Evolutionary conservation across 345 rosid species (phyloP), one percentile per base, ranked within the genome.

Genomic region (Durio zibethinus): DNA sequence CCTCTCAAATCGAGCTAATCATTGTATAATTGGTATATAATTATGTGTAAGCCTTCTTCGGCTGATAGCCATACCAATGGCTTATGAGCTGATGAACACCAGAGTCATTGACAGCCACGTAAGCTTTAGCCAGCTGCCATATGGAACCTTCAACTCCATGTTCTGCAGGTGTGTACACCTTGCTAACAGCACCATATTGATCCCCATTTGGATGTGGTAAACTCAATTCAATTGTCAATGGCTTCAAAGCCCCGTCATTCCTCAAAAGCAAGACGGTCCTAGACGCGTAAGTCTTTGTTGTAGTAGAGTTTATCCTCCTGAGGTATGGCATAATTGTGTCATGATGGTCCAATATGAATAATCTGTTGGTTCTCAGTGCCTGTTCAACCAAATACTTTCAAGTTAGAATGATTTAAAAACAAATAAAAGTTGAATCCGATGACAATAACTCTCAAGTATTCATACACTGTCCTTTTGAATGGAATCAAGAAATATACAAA

Each of bases 61-160:
- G n/a, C n/a, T n/a, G n/a, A n/a, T n/a, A n/a, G n/a, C n/a, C 81
- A 72, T 88, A 94, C 98, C 97, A 95, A 76, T 95, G 98, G 82
- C 96, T 93, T 74, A 95, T 85, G 23, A 95, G 93, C 74, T 95
- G 97, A 75, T 95, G 99, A 69, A 79, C 68, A 68, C 99, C 98
- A 1, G 98, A 92, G 81, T 93, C 99, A 74, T 88, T 87, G 47
- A 89, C 97, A 6, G 87, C 90, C 0, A 86, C 98, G 74, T 88
- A 95, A 77, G 98, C 97, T 78, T 93, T 95, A 10, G 99, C 97
- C 25, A 93, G 80, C 65, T 88, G 87, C 97, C 98, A 95, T 43
- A 88, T 72, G 20, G 89, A 78, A 74, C 84, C 90, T 73, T 87
- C 73, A n/a, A 84, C 85, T 0, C 92, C 94, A 40, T 85, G 53